A percentile compares a stretch with the other conserved stretches of the same genome.
Evolutionary conservation across 495 filamentous ascomycete genomes (phyloP).

Genomic region (Penicillium psychrofluorescens): DNA sequence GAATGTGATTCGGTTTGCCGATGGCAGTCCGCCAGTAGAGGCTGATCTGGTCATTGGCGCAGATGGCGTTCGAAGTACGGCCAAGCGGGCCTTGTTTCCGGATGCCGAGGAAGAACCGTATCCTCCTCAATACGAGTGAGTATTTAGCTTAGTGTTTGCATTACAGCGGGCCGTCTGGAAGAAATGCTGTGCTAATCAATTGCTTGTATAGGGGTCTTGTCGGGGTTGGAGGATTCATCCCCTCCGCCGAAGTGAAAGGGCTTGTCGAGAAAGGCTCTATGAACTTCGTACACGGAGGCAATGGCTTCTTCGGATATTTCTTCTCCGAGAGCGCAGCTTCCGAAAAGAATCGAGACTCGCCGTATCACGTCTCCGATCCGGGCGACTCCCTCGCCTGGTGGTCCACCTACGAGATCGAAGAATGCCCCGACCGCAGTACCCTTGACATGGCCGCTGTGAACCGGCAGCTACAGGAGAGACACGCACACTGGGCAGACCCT

Average conservation of each 20-base stretch:
- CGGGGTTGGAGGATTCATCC: conserved; percentile 49
- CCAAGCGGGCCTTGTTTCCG: conserved; percentile 37
- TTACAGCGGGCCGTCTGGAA: neutral
- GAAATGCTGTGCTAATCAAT: neutral
- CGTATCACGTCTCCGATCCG: conserved; percentile 23
- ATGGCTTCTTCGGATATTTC: conserved; percentile 54
- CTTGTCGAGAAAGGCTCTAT: conserved; percentile 33
- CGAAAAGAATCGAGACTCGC: conserved; percentile 14
- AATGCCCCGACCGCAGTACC: conserved; percentile 27
- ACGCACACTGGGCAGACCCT: conserved; percentile 43
- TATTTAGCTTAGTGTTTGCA: neutral
- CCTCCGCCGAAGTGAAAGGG: conserved; percentile 14
- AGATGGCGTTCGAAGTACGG: conserved; percentile 49
- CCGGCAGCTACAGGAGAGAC: conserved; percentile 34
- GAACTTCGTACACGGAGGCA: conserved; percentile 44
- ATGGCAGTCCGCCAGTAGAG: conserved; percentile 23
- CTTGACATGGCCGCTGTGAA: conserved; percentile 33
- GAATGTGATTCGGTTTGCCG: conserved; percentile 22
- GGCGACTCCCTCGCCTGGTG: conserved; percentile 37
- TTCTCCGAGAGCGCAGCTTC: conserved; percentile 17
- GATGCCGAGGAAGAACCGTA: conserved; percentile 23
- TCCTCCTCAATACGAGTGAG: conserved; percentile 36
- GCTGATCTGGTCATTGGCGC: conserved; percentile 54
- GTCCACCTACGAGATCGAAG: conserved; percentile 37
- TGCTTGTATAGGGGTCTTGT: conserved; percentile 30